Evolutionary conservation across 1,139 yeast genomes (phyloP), one percentile per base, ranked within the genome.

Genomic region (Sugiyamaella castrensis): DNA sequence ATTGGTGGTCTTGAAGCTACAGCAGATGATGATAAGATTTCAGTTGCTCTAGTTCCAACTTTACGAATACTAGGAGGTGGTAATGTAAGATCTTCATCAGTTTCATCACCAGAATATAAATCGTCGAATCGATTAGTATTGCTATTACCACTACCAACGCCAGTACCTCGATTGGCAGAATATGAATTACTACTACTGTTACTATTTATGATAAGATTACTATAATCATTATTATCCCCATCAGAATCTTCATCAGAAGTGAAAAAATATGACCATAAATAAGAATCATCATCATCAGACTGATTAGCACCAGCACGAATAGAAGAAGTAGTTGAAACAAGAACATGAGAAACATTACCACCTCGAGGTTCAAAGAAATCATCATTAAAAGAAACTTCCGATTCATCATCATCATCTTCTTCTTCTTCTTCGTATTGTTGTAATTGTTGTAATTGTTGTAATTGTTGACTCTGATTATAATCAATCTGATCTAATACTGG

Each of bases 1-100:
- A 87, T 79, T 1, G 98, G 98, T 1, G 98, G 97, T 48, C 95
- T 73, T 53, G 91, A 82, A 50, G 91, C 91, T 28, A 87, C 83
- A 7, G 85, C 82, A 46, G 89, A 84, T 1, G 95, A 84, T 8
- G 95, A 84, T 16, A 92, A 75, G 10, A 92, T 88, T 65, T 92
- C 98, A 56, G 92, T 89, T 1, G 92, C 91, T 53, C 86, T 81
- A 57, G 84, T 82, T 8, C 88, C 81, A 1, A 89, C 94, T 39
- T 69, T 72, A 45, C 75, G 74, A 48, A 77, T 73, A 10, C 80
- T 73, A 6, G 84, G 77, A 4, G 82, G 78, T 2, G 95, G 95
- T 40, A 91, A 69, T 15, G 81, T 75, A 29, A 79, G 76, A 63
- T 92, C 98, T 53, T 87, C 95, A 67, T 92, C 98, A 0, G 98